Evolutionary conservation across 306 rosid genomes (phyloP).

Genomic region (Sphenostylis stenocarpa): DNA sequence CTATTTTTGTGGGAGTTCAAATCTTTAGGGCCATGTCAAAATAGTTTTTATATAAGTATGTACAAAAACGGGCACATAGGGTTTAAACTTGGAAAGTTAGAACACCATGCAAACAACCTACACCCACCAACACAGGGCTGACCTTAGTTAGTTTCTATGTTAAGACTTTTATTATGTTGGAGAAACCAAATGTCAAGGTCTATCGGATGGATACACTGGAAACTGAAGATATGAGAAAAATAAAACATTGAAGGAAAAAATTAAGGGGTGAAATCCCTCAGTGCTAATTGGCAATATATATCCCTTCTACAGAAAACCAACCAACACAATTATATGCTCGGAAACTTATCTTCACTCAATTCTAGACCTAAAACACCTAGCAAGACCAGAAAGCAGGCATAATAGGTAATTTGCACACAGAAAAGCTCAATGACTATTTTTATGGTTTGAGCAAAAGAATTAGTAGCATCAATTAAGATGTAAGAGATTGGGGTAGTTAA

Average conservation of each 20-base stretch:
- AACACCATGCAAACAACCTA: background rate
- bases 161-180: background rate
- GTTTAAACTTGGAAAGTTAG: background rate
- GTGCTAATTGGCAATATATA: background rate
- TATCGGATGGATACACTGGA: background rate
- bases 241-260: background rate
- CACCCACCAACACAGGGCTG: background rate
- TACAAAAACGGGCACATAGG: too few species aligned
- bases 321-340: background rate
- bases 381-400: background rate
- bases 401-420: background rate
- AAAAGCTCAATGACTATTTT: background rate
- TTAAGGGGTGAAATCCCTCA: background rate
- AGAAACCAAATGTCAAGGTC: background rate
- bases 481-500: background rate
- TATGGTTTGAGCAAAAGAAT: background rate
- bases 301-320: background rate
- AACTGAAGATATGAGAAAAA: background rate
- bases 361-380: constrained; percentile 6
- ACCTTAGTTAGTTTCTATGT: background rate
- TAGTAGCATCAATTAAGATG: background rate
- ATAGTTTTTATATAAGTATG: background rate
- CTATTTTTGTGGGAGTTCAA: background rate
- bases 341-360: background rate
- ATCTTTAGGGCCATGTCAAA: background rate